Evolutionary conservation across 2,329 filamentous ascomycete genomes (phyloP).

Genomic region (Dactylella cylindrospora): DNA sequence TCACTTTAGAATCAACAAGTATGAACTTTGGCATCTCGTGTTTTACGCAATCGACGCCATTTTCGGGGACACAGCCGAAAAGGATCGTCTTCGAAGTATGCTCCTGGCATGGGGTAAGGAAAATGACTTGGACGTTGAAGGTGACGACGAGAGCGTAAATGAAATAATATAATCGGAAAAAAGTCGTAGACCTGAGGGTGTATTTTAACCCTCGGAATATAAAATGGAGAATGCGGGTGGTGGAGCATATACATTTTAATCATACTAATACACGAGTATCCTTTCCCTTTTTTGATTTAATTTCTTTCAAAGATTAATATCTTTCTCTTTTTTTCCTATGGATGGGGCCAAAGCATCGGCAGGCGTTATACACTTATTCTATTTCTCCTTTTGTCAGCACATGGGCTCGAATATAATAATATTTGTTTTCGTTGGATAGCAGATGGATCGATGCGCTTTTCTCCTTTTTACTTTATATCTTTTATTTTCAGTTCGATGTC

Average conservation of each 20-base stretch:
- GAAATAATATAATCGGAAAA: constrained; percentile 23
- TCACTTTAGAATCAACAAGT: constrained; percentile 64
- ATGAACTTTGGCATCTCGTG: constrained; percentile 60
- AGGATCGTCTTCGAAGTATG: constrained; percentile 58
- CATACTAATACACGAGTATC: too few species aligned
- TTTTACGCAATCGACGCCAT: constrained; percentile 65
- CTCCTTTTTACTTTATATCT: background rate
- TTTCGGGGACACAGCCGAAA: constrained; percentile 67
- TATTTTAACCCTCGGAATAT: background rate
- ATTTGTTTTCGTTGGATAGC: constrained; percentile 6
- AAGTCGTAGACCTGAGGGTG: background rate
- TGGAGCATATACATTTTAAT: background rate
- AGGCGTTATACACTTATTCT: constrained; percentile 34
- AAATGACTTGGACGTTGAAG: constrained; percentile 18
- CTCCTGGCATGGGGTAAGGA: constrained; percentile 55
- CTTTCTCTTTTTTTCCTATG: constrained; percentile 19
- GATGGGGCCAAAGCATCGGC: constrained; percentile 40
- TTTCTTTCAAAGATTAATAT: background rate
- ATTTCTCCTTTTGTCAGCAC: too few species aligned
- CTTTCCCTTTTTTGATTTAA: background rate
- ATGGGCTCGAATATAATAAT: constrained; percentile 12
- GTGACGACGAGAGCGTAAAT: constrained; percentile 39
- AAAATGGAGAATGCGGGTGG: background rate
- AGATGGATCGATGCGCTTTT: constrained; percentile 5
- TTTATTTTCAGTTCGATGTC: background rate